Base-by-base conservation (phyloP, 257 asterid genomes). In the Przewalskia tangutica region DNA sequence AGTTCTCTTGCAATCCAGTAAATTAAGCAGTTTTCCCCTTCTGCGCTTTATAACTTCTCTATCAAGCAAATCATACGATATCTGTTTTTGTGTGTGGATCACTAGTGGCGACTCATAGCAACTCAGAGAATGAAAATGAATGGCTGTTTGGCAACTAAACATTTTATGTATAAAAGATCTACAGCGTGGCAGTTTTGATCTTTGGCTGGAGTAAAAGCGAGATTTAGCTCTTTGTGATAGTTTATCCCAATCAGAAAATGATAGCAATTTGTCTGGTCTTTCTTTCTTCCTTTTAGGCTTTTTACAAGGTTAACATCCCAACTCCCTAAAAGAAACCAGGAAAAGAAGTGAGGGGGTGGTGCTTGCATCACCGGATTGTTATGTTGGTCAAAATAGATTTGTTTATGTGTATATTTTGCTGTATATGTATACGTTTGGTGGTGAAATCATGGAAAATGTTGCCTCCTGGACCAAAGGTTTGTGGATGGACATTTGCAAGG, bases 381-480 rank as follows among this genome's bases (percentile, higher is more conserved):
- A 38, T 7, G 18, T 51, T 8, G 27, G 36, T 64, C 16, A 51
- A 63, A 36, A 8, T 13, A 20, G 36, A 38, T 68, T 1, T 44
- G 2, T 42, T 55, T 5, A 67, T 20, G 27, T 73, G 44, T 27
- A 71, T 32, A 42, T 71, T 56, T 68, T 80, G 40, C 12, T 79
- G 13, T 77, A 46, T 71, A 71, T 82, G 75, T 77, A 81, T 84
- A 95, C 98, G 98, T 96, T 96, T 89, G 99, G 99, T 36, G 86
- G 94, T 66, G 97, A 92, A 83, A 98, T 96, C 77, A 93, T 96
- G 99, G 98, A 91, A 89, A 92, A 81, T 85, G 96, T 94, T 55
- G 93, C 91, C 80, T 84, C 92, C 65, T 94, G 99, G 98, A 91
- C 97, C 84, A 96, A 90, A 89, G 86, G 88, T 84, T 82, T 96